Evolutionary conservation across 78 protist species (phyloP).

Genomic region (Dictyostelium capitatum): DNA sequence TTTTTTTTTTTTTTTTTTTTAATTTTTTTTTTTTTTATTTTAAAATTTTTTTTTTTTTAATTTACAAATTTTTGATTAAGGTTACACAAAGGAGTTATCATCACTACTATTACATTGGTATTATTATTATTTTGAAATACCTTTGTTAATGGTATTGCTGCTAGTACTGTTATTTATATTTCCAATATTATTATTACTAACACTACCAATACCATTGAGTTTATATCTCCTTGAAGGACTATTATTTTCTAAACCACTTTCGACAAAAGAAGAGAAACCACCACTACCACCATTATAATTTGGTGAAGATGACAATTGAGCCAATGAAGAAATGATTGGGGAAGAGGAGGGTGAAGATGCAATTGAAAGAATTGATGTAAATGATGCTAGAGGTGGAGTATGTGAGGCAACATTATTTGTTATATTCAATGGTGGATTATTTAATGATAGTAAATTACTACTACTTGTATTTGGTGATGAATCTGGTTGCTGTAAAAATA

Average conservation of each 20-base stretch:
- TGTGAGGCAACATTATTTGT: background rate
- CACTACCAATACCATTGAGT: background rate
- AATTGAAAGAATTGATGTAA: constrained; percentile 47
- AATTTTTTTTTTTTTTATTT: no score
- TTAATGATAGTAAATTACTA: background rate
- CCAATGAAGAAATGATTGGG: constrained; percentile 43
- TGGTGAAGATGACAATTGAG: constrained; percentile 56
- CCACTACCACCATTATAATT: background rate
- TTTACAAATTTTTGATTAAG: no score
- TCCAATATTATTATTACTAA: background rate
- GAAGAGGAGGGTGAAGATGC: constrained; percentile 68
- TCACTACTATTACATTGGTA: no score
- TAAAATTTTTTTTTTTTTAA: no score
- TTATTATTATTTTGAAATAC: background rate
- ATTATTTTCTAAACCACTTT: background rate
- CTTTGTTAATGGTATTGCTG: background rate
- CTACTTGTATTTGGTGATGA: background rate
- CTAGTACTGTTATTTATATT: background rate
- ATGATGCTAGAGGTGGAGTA: constrained; percentile 71
- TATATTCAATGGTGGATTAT: background rate
- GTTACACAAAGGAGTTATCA: no score
- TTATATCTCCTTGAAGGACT: background rate
- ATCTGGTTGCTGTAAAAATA: background rate
- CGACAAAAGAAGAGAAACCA: background rate
- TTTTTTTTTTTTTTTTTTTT: no score